A percentile compares a stretch with the other conserved stretches of the same genome.
Conservation (phyloP, 2,329 filamentous ascomycete species). For the Nannizziopsis arthrosporioides region DNA sequence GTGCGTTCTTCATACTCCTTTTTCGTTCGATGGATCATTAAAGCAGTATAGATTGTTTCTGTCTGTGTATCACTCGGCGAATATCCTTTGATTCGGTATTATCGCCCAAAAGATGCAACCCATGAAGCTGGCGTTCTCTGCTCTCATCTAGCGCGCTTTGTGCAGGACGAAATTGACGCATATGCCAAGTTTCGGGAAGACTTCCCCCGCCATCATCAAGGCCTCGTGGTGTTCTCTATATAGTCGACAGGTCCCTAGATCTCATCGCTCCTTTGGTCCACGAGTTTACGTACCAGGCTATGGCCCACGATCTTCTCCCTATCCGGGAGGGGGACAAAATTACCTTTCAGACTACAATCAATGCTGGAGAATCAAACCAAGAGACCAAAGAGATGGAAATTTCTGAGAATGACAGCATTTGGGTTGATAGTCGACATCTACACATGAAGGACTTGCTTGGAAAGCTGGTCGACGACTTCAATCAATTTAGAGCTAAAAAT, state of each 20-base stretch:
- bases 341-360: slow-evolving; percentile 68
- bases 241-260: slow-evolving; percentile 90
- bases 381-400: slow-evolving; percentile 88
- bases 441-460: slow-evolving; percentile 99
- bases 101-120: slow-evolving; percentile 58
- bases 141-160: slow-evolving; percentile 75
- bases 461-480: slow-evolving; percentile 83
- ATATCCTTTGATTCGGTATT: slow-evolving; percentile 87
- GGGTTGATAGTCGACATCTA: slow-evolving; percentile 84
- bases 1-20: slow-evolving; percentile 37
- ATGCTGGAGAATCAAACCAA: slow-evolving; percentile 57
- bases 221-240: slow-evolving; percentile 69
- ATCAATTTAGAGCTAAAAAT: slow-evolving; percentile 81
- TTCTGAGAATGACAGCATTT: slow-evolving; percentile 79
- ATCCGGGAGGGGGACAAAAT: slow-evolving; percentile 84
- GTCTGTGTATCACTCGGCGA: slow-evolving; percentile 88
- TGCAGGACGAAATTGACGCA: slow-evolving; percentile 80
- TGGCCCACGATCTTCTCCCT: slow-evolving; percentile 85
- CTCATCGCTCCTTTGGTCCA: slow-evolving; percentile 76
- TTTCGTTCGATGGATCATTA: slow-evolving; percentile 5
- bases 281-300: slow-evolving; percentile 97
- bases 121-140: slow-evolving; percentile 85
- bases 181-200: slow-evolving; percentile 75
- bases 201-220: slow-evolving; percentile 65
- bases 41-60: slow-evolving; percentile 54